Evolutionary conservation across 2,329 filamentous ascomycete genomes (phyloP).

Genomic region (Phialophora expanda): DNA sequence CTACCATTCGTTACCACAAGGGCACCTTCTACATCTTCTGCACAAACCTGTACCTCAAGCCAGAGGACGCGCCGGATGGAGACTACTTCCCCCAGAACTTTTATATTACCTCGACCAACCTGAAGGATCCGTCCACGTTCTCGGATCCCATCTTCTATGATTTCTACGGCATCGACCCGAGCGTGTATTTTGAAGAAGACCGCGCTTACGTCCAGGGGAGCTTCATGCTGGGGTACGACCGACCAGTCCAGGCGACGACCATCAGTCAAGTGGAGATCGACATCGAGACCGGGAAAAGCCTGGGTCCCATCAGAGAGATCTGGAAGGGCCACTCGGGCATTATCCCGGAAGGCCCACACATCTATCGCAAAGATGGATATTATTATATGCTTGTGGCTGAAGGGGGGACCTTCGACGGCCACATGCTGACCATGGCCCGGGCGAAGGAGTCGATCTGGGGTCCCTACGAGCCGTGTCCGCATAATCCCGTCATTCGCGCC

Average conservation of each 20-base stretch:
- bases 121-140: constrained; percentile 60
- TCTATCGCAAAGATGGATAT: constrained; percentile 57
- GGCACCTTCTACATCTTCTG: constrained; percentile 56
- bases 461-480: constrained; percentile 65
- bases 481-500: constrained; percentile 61
- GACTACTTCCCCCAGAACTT: constrained; percentile 54
- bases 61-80: constrained; percentile 51
- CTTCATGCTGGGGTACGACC: constrained; percentile 43
- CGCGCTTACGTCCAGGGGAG: constrained; percentile 56
- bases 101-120: constrained; percentile 56
- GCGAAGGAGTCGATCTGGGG: constrained; percentile 59
- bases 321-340: constrained; percentile 61
- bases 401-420: constrained; percentile 55
- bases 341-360: constrained; percentile 59
- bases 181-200: constrained; percentile 60
- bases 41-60: constrained; percentile 52
- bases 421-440: constrained; percentile 44
- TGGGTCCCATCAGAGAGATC: constrained; percentile 60
- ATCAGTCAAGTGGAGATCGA: constrained; percentile 37
- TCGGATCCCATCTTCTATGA: constrained; percentile 62
- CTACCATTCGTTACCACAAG: constrained; percentile 53
- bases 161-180: constrained; percentile 60
- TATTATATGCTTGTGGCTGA: constrained; percentile 62
- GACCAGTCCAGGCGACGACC: constrained; percentile 38
- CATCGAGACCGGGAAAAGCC: constrained; percentile 55